These are phyloP conservation scores for Yamadazyma oceani DNA, from an alignment of 1,139 yeast species.

Conservation along the genomic window DNA sequence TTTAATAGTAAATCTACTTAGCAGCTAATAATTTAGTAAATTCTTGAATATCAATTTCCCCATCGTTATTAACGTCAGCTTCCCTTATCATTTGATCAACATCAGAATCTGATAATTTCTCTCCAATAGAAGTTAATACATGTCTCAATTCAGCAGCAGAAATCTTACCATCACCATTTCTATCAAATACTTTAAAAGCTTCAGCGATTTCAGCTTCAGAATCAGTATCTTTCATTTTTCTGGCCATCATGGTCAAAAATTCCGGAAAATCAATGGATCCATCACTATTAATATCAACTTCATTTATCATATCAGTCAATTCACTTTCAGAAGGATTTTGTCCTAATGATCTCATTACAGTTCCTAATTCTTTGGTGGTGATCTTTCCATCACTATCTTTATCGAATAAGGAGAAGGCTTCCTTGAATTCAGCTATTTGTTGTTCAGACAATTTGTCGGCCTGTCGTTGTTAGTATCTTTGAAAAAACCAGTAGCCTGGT, in stretches of 20 bases:
- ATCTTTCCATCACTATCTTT: slow-evolving; percentile 95
- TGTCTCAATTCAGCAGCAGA: slow-evolving; percentile 95
- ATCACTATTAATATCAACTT: slow-evolving; percentile 92
- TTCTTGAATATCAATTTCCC: slow-evolving; percentile 94
- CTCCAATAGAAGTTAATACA: slow-evolving; percentile 96
- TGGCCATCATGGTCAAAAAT: slow-evolving; percentile 82
- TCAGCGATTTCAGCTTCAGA: slow-evolving; percentile 96
- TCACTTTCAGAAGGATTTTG: slow-evolving; percentile 97
- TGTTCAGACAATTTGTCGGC: slow-evolving; percentile 91
- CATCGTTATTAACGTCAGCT: slow-evolving; percentile 94
- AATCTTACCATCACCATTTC: slow-evolving; percentile 95
- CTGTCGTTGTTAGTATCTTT: slow-evolving; percentile 30
- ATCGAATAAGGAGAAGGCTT: slow-evolving; percentile 95
- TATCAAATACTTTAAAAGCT: slow-evolving; percentile 92
- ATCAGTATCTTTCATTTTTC: slow-evolving; percentile 95
- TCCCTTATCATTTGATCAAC: slow-evolving; percentile 96
- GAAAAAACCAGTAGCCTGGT: too few species aligned
- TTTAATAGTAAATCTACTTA: too few species aligned
- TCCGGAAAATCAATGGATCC: slow-evolving; percentile 93
- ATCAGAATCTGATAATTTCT: slow-evolving; percentile 91
- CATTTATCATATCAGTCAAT: slow-evolving; percentile 93
- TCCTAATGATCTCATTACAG: slow-evolving; percentile 97
- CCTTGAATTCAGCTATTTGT: slow-evolving; percentile 95
- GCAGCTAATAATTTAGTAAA: slow-evolving; percentile 76
- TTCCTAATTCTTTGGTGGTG: slow-evolving; percentile 93